phyloP scores from a whole-genome alignment of 139 green algal species.

The Pseudopediastrum boryanum region DNA sequence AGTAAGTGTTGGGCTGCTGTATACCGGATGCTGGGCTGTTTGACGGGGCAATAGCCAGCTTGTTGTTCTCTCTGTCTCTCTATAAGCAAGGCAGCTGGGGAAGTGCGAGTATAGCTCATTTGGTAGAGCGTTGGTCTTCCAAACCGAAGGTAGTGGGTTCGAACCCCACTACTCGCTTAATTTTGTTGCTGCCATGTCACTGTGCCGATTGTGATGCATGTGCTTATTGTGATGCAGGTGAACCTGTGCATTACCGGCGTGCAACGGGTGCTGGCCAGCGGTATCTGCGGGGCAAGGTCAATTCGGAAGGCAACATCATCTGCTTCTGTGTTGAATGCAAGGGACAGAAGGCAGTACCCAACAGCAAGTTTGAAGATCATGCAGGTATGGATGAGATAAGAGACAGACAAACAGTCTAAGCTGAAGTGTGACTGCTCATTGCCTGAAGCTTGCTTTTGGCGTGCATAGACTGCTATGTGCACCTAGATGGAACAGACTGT shows the following conservation, averaged over 20 bases:
- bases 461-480: neutral
- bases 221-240: constrained; percentile 15
- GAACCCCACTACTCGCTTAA: neutral
- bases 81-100: neutral
- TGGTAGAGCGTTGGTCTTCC: neutral
- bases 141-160: too few species aligned
- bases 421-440: neutral
- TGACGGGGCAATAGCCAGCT: too few species aligned
- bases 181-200: neutral
- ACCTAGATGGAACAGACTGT: neutral
- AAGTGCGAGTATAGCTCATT: neutral
- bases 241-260: constrained; percentile 34
- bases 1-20: too few species aligned
- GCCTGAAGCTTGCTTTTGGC: neutral
- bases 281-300: constrained; percentile 20
- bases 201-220: neutral
- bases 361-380: constrained; percentile 47
- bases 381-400: constrained; percentile 30
- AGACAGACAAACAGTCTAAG: neutral
- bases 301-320: constrained; percentile 22
- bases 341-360: constrained; percentile 1
- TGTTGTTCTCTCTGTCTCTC: neutral
- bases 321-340: constrained; percentile 32
- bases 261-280: constrained; percentile 10
- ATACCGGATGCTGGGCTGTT: too few species aligned